Evolutionary conservation across 179 eudicot genomes (phyloP).

Genomic region (Vitellaria paradoxa): DNA sequence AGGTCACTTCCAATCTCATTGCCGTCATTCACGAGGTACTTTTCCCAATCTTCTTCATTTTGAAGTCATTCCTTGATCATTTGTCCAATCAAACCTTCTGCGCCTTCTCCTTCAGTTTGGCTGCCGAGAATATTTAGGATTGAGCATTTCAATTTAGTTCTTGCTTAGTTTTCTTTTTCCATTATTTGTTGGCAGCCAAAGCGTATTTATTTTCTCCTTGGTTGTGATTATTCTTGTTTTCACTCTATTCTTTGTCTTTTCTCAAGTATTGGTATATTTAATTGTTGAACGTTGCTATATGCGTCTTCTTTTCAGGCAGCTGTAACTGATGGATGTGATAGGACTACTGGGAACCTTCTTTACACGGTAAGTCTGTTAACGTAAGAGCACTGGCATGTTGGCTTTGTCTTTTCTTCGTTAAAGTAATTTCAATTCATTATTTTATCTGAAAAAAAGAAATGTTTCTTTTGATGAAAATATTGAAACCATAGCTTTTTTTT

Average conservation of each 20-base stretch:
- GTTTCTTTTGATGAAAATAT: background rate
- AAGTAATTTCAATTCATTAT: background rate
- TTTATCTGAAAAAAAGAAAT: background rate
- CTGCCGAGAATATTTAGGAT: no score
- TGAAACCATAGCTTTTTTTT: background rate
- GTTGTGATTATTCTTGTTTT: background rate
- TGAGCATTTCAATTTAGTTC: no score
- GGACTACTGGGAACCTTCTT: slow-evolving; percentile 69
- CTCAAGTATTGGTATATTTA: background rate
- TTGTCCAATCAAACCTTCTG: no score
- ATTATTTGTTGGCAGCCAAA: no score
- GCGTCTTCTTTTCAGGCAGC: slow-evolving; percentile 53
- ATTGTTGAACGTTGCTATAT: background rate
- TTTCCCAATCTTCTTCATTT: background rate
- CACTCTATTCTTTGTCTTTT: background rate
- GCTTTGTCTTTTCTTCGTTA: background rate
- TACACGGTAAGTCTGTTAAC: slow-evolving; percentile 51
- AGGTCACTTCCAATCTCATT: slow-evolving; percentile 74
- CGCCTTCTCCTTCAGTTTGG: no score
- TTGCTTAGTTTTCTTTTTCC: no score
- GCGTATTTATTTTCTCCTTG: no score
- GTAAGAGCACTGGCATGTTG: no score
- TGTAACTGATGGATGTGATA: slow-evolving; percentile 73
- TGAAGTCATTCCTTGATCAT: no score
- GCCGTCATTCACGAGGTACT: slow-evolving; percentile 80